A percentile compares a stretch with the other conserved stretches of the same genome.
Conservation (phyloP, 1,139 yeast species). For the Nakaseomyces nivariensis region DNA sequence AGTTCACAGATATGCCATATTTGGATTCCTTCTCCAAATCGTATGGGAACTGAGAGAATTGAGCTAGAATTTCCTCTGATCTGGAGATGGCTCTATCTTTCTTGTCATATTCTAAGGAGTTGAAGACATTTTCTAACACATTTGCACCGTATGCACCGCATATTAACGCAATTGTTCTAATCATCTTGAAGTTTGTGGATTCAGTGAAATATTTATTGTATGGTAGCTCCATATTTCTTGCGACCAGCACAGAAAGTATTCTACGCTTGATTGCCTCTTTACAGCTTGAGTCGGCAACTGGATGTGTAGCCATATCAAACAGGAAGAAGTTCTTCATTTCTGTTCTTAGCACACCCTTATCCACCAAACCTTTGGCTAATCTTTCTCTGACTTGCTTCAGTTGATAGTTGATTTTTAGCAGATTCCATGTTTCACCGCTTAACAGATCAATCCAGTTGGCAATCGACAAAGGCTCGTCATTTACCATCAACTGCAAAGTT, state of each 20-base stretch:
- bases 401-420: slow-evolving; percentile 88
- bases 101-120: slow-evolving; percentile 71
- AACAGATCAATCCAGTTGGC: slow-evolving; percentile 90
- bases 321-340: slow-evolving; percentile 89
- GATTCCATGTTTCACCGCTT: slow-evolving; percentile 96
- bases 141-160: slow-evolving; percentile 93
- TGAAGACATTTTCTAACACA: slow-evolving; percentile 83
- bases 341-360: slow-evolving; percentile 92
- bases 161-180: slow-evolving; percentile 74
- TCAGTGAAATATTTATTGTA: slow-evolving; percentile 55
- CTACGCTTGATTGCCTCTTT: slow-evolving; percentile 70
- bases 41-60: slow-evolving; percentile 85
- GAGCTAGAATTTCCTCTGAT: slow-evolving; percentile 80
- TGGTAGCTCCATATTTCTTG: slow-evolving; percentile 49
- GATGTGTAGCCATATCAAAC: slow-evolving; percentile 98
- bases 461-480: slow-evolving; percentile 70
- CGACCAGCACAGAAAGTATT: slow-evolving; percentile 56
- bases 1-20: slow-evolving; percentile 67
- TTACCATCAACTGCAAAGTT: slow-evolving; percentile 80
- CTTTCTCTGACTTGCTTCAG: slow-evolving; percentile 95
- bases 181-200: slow-evolving; percentile 54
- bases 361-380: slow-evolving; percentile 92
- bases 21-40: slow-evolving; percentile 43
- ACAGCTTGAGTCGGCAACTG: slow-evolving; percentile 78
- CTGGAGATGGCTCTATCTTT: slow-evolving; percentile 89